Evolutionary conservation across 257 asterid species (phyloP).

Genomic region (Avicennia marina): DNA sequence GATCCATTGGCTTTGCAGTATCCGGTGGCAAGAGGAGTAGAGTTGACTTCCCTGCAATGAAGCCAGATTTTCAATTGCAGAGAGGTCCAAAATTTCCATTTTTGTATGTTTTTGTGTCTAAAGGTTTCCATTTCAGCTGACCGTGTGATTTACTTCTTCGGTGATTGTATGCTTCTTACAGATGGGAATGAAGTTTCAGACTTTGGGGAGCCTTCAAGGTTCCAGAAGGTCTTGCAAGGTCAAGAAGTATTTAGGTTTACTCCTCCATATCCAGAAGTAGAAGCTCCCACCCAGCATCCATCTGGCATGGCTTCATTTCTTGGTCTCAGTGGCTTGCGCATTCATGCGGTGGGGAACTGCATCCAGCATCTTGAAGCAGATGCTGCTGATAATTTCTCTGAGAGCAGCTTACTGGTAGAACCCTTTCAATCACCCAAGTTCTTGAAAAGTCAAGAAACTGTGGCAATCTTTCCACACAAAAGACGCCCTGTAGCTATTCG

Average conservation of each 20-base stretch:
- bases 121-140: no score
- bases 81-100: conserved; percentile 37
- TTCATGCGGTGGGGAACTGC: conserved; percentile 17
- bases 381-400: conserved; percentile 34
- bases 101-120: no score
- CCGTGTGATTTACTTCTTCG: no score
- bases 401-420: conserved; percentile 32
- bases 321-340: conserved; percentile 22
- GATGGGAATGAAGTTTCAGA: conserved; percentile 66
- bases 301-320: conserved; percentile 27
- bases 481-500: conserved; percentile 17
- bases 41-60: conserved; percentile 47
- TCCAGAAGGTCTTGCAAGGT: conserved; percentile 99
- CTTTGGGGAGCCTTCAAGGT: conserved; percentile 70
- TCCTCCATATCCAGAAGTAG: conserved; percentile 30
- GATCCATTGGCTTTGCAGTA: conserved; percentile 42
- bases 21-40: conserved; percentile 77
- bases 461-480: conserved; percentile 22
- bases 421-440: conserved; percentile 72
- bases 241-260: conserved; percentile 80
- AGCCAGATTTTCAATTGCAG: conserved; percentile 46
- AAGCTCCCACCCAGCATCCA: conserved; percentile 29
- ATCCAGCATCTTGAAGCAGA: conserved; percentile 15
- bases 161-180: conserved; percentile 32
- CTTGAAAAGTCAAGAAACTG: conserved; percentile 98